Evolutionary conservation across 1,139 yeast species (phyloP).

Genomic region (Yamadazyma dushanensis): DNA sequence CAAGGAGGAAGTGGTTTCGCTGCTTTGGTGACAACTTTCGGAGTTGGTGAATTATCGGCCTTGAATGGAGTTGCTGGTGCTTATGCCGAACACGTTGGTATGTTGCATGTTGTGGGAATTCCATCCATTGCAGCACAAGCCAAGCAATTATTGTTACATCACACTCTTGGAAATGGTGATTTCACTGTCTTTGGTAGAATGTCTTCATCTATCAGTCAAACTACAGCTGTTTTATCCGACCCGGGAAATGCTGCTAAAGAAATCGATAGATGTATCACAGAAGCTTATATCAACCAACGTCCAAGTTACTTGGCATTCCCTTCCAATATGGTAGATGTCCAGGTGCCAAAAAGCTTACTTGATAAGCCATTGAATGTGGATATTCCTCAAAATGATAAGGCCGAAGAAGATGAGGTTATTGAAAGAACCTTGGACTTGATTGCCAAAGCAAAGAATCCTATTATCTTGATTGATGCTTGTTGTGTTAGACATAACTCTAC

Average conservation of each 20-base stretch:
- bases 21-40: conserved; percentile 64
- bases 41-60: conserved; percentile 57
- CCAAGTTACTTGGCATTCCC: conserved; percentile 43
- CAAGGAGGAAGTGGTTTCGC: conserved; percentile 39
- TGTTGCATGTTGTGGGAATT: conserved; percentile 41
- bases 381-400: conserved; percentile 27
- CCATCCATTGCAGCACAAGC: conserved; percentile 63
- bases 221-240: conserved; percentile 33
- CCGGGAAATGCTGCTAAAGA: conserved; percentile 30
- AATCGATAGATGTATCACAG: conserved; percentile 37
- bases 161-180: conserved; percentile 83
- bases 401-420: conserved; percentile 34
- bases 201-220: conserved; percentile 38
- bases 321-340: conserved; percentile 36
- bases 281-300: conserved; percentile 37
- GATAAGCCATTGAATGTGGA: conserved; percentile 33
- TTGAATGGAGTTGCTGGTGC: conserved; percentile 44
- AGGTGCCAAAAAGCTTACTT: conserved; percentile 30
- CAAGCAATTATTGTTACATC: conserved; percentile 52
- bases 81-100: conserved; percentile 43
- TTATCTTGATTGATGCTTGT: conserved; percentile 39
- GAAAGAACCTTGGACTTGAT: conserved; percentile 29
- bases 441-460: conserved; percentile 29
- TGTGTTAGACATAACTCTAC: conserved; percentile 34
- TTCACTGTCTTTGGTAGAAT: conserved; percentile 76